Conservation (phyloP, 805 yeast genomes). For the Torulaspora franciscae region DNA sequence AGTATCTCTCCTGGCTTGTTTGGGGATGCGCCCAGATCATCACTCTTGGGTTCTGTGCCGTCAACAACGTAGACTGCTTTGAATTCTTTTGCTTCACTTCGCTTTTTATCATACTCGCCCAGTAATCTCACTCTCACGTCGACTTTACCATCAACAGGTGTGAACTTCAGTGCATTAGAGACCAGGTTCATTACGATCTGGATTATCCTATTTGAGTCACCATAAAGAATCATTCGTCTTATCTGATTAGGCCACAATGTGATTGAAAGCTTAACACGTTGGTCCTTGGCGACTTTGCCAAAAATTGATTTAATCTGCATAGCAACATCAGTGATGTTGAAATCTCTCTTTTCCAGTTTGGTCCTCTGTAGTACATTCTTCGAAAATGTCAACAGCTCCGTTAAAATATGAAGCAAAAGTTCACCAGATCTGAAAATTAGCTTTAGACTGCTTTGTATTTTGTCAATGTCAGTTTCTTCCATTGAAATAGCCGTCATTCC, state of each 20-base stretch:
- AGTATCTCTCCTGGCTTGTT: neutral
- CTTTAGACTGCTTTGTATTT: conserved; percentile 69
- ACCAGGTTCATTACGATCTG: conserved; percentile 92
- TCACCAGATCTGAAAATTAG: conserved; percentile 91
- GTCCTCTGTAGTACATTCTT: conserved; percentile 80
- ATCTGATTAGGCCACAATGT: conserved; percentile 54
- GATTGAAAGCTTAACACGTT: conserved; percentile 64
- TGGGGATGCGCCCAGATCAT: neutral
- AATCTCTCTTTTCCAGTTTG: conserved; percentile 76
- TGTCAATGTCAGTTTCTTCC: conserved; percentile 69
- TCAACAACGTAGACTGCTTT: conserved; percentile 44
- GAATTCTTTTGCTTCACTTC: conserved; percentile 41
- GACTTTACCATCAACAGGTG: conserved; percentile 84
- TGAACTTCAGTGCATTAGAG: conserved; percentile 85
- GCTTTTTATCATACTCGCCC: conserved; percentile 63
- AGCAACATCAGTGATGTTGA: conserved; percentile 74
- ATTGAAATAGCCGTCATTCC: conserved; percentile 94
- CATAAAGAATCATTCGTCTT: conserved; percentile 64
- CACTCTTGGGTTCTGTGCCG: conserved; percentile 20
- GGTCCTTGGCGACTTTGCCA: conserved; percentile 71
- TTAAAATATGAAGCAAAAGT: conserved; percentile 76
- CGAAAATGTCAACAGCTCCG: conserved; percentile 88
- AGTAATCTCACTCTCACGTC: conserved; percentile 55
- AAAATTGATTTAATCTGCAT: conserved; percentile 83
- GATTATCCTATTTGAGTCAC: conserved; percentile 84